These are phyloP conservation scores for Aphanomyces stellatus DNA, from an alignment of 352 stramenopile genomes.

Conservation along the genomic window DNA sequence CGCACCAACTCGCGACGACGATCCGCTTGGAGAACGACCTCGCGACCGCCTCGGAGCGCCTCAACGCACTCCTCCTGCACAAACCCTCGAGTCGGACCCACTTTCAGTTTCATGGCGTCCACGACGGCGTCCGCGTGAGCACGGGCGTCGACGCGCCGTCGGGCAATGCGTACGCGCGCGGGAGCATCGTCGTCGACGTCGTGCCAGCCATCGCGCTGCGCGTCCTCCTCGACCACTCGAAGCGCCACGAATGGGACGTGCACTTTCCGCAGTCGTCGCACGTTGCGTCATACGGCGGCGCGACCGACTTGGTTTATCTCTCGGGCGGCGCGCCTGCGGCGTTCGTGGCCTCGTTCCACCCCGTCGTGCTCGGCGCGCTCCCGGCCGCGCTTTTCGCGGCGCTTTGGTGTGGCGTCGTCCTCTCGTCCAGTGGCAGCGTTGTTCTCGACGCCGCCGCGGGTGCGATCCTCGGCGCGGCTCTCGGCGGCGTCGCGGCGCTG, in stretches of 20 bases:
- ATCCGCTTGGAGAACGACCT: constrained; percentile 69
- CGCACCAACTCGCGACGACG: constrained; percentile 50
- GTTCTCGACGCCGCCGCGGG: constrained; percentile 28
- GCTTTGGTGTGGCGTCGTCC: not conserved
- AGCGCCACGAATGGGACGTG: constrained; percentile 64
- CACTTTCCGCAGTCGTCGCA: constrained; percentile 56
- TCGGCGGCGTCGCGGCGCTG: constrained; percentile 36
- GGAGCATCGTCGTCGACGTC: constrained; percentile 57
- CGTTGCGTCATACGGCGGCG: constrained; percentile 62
- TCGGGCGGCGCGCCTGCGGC: constrained; percentile 24
- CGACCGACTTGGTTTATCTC: constrained; percentile 62
- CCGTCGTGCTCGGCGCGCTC: not conserved
- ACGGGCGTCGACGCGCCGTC: constrained; percentile 33
- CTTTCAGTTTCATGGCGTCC: constrained; percentile 19
- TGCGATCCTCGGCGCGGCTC: constrained; percentile 32
- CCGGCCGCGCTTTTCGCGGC: constrained; percentile 28
- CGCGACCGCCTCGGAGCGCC: constrained; percentile 45
- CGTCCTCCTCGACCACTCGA: constrained; percentile 50
- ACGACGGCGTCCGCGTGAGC: constrained; percentile 48
- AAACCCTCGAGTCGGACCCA: constrained; percentile 22
- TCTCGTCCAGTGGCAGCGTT: not conserved
- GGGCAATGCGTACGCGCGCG: constrained; percentile 41
- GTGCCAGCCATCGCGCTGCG: constrained; percentile 50
- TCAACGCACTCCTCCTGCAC: constrained; percentile 44
- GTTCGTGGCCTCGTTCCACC: constrained; percentile 25